Evolutionary conservation across 305 asterid genomes (phyloP), one percentile per base, ranked within the genome.

Genomic region (Euphrasia arctica): DNA sequence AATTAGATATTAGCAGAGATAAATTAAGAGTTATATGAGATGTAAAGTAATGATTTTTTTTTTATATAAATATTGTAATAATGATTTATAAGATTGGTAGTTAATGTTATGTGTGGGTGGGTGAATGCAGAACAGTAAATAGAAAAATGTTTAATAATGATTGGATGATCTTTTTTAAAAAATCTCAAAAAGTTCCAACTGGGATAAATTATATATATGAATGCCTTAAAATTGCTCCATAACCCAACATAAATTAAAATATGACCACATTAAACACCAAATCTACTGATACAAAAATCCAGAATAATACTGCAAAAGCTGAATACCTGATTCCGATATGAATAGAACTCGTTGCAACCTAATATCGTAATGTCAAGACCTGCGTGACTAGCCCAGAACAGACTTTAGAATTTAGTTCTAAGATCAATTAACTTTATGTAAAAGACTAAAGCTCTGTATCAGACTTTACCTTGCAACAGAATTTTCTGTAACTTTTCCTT

Each of bases 341-440:
- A 91, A 75, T 89, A 91, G 74, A 89, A 92, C 76, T 89, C 98
- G 54, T 92, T 92, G 87, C 97, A 81, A 42, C 98, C 97, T 74
- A 92, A 74, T 75, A 91, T 89, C 52, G 93, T 83, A 59, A 91
- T 89, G 72, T 89, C 95, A 54, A 91, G 83, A 80, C 97, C 98
- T 91, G 95, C 85, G 80, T 75, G 55, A 67, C 82, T 74, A 81
- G 82, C 69, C 74, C 68, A 71, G 70, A 75, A 72, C 41, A 62
- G 62, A 66, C 55, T 70, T 78, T 75, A 80, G 75, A 70, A 66
- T 58, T 71, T 36, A 36, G 6, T 47, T 68, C 48, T 27, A 39
- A 72, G 65, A 54, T 41, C 58, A 43, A 28, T 54, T 69, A 57
- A 18, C 57, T 42, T 31, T 11, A 51, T 48, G 10, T 22, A 36